Percentiles rank a stretch among this genome's conserved stretches.
phyloP scores from a whole-genome alignment of 352 stramenopile species.

The Thraustotheca clavata region DNA sequence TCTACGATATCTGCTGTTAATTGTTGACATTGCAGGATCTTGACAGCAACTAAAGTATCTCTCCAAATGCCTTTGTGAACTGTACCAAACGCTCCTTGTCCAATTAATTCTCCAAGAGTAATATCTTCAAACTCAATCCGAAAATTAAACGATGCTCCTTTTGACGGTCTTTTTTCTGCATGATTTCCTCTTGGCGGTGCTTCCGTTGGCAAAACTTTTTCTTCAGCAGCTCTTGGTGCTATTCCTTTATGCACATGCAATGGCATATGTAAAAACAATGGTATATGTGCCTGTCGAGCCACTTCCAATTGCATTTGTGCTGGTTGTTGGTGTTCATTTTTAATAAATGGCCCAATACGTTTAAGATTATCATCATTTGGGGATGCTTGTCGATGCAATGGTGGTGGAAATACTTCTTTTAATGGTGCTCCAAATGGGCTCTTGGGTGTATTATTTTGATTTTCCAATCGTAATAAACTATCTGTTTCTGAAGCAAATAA shows the following conservation, averaged over 20 bases:
- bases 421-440: neutral
- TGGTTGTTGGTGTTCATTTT: constrained; percentile 32
- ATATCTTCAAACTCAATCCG: constrained; percentile 77
- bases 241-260: constrained; percentile 84
- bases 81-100: constrained; percentile 75
- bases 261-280: constrained; percentile 75
- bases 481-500: constrained; percentile 17
- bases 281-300: constrained; percentile 69
- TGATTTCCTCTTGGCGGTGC: constrained; percentile 31
- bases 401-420: neutral
- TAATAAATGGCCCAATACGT: neutral
- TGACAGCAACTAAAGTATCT: constrained; percentile 69
- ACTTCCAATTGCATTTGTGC: constrained; percentile 84
- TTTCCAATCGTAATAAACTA: neutral
- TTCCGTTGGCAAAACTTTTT: constrained; percentile 22
- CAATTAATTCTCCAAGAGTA: constrained; percentile 74
- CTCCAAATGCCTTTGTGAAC: constrained; percentile 68
- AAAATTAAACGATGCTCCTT: constrained; percentile 63
- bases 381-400: neutral
- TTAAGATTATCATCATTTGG: neutral
- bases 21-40: constrained; percentile 79
- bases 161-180: constrained; percentile 33
- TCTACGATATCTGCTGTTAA: constrained; percentile 76
- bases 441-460: neutral
- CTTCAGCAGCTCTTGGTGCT: constrained; percentile 50